Evolutionary conservation across 352 stramenopile genomes (phyloP).

Genomic region (Pythium aquatile): DNA sequence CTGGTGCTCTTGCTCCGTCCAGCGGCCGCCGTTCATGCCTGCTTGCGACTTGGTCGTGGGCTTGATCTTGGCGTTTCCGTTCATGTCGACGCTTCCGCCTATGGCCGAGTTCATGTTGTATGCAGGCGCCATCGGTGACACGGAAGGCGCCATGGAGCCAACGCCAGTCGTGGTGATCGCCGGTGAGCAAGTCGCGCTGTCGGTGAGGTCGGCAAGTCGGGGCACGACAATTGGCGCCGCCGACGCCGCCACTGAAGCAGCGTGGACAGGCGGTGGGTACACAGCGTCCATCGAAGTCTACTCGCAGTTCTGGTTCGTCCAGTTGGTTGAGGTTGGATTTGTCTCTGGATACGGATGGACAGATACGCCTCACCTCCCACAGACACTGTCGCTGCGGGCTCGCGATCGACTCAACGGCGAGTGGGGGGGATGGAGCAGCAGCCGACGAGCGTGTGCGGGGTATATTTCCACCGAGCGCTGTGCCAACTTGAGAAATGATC

Average conservation of each 20-base stretch:
- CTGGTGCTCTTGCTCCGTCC: conserved; percentile 95
- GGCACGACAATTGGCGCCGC: conserved; percentile 19
- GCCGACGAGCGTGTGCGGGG: not conserved
- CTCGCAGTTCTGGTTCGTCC: conserved; percentile 4
- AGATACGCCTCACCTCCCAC: no score
- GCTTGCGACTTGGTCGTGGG: conserved; percentile 45
- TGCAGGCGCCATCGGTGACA: conserved; percentile 13
- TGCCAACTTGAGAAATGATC: conserved; percentile 23
- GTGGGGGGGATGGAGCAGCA: not conserved
- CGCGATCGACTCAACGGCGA: not conserved
- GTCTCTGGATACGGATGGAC: not conserved
- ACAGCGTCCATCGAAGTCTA: conserved; percentile 5
- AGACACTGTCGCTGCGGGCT: not conserved
- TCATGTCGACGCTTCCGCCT: not conserved
- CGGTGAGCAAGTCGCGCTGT: conserved; percentile 13
- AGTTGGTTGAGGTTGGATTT: conserved; percentile 3
- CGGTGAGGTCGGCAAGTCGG: conserved; percentile 2
- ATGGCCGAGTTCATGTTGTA: not conserved
- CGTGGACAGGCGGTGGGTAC: not conserved
- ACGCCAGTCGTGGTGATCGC: conserved; percentile 8
- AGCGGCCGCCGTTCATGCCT: conserved; percentile 90
- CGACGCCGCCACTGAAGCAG: not conserved
- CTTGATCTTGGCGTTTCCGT: conserved; percentile 28
- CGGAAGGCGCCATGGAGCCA: conserved; percentile 9
- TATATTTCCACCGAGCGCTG: conserved; percentile 7